A percentile compares a stretch with the other conserved stretches of the same genome.
Evolutionary conservation across 2,329 filamentous ascomycete genomes (phyloP).

Genomic region (Sordariomycetes sp.): DNA sequence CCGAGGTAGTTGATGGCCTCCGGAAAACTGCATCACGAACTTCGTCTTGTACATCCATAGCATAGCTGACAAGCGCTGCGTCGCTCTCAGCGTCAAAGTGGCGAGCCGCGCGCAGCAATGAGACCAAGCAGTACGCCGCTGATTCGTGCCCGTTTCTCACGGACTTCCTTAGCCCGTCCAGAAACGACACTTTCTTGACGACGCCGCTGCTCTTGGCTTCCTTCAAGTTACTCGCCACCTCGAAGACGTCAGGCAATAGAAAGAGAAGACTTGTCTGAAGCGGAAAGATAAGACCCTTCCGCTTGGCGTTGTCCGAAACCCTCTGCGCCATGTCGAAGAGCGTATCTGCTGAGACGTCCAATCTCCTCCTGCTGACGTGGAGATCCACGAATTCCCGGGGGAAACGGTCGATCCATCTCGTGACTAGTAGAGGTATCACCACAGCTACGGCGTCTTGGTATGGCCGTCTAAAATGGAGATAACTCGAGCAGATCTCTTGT

Average conservation of each 20-base stretch:
- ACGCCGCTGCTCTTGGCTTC: conserved; percentile 54
- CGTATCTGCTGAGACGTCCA: conserved; percentile 58
- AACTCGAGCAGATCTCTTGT: conserved; percentile 58
- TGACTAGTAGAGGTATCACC: conserved; percentile 53
- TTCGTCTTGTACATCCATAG: conserved; percentile 61
- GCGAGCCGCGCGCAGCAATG: conserved; percentile 51
- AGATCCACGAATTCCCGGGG: conserved; percentile 56
- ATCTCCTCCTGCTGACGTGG: conserved; percentile 48
- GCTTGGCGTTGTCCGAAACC: conserved; percentile 46
- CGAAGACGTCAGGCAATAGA: conserved; percentile 59
- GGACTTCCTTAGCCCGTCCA: conserved; percentile 54
- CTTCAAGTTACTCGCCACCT: conserved; percentile 58
- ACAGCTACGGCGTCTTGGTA: conserved; percentile 57
- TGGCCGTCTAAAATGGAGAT: conserved; percentile 54
- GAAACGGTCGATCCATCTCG: conserved; percentile 56
- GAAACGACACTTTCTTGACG: conserved; percentile 56
- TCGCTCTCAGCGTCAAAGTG: conserved; percentile 57
- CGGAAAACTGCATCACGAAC: conserved; percentile 57
- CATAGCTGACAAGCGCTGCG: conserved; percentile 55
- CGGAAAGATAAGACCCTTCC: conserved; percentile 48
- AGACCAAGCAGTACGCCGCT: conserved; percentile 57
- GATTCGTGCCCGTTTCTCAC: conserved; percentile 57
- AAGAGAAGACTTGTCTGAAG: conserved; percentile 55
- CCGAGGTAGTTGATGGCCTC: conserved; percentile 26
- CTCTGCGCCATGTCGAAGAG: conserved; percentile 61